These are phyloP conservation scores for Ceratobasidium sp. DNA, from an alignment of 1,284 basidiomycete genomes.

Conservation along the genomic window DNA sequence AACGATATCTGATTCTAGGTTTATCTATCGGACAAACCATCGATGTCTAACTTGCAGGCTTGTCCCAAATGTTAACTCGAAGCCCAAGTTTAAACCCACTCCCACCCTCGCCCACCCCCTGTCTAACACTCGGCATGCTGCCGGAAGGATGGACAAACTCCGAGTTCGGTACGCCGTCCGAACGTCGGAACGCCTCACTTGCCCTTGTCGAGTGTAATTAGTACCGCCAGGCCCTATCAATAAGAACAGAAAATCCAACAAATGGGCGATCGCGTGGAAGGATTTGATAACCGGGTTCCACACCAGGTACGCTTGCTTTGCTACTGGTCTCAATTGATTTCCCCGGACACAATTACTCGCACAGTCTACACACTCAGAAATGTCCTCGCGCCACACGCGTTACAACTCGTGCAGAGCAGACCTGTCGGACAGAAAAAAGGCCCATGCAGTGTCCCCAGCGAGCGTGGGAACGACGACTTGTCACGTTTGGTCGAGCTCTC, in stretches of 20 bases:
- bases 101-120: slow-evolving; percentile 4
- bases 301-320: slow-evolving; percentile 4
- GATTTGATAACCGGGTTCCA: slow-evolving; percentile 31
- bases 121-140: not conserved
- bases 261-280: slow-evolving; percentile 1
- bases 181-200: not conserved
- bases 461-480: too few species aligned
- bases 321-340: slow-evolving; percentile 32
- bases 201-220: not conserved
- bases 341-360: slow-evolving; percentile 1
- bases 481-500: not conserved
- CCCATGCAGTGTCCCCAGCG: not conserved
- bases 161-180: slow-evolving; percentile 1
- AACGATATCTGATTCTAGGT: slow-evolving; percentile 26
- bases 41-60: not conserved
- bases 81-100: not conserved
- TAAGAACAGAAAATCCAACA: not conserved
- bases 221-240: not conserved
- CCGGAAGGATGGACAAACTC: not conserved
- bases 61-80: not conserved
- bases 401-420: not conserved
- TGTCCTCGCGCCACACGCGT: slow-evolving; percentile 15
- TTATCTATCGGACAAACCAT: slow-evolving; percentile 8
- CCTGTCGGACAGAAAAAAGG: not conserved
- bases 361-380: slow-evolving; percentile 20